These are phyloP conservation scores for Brassica incana DNA, from an alignment of 345 rosid species.

Conservation along the genomic window DNA sequence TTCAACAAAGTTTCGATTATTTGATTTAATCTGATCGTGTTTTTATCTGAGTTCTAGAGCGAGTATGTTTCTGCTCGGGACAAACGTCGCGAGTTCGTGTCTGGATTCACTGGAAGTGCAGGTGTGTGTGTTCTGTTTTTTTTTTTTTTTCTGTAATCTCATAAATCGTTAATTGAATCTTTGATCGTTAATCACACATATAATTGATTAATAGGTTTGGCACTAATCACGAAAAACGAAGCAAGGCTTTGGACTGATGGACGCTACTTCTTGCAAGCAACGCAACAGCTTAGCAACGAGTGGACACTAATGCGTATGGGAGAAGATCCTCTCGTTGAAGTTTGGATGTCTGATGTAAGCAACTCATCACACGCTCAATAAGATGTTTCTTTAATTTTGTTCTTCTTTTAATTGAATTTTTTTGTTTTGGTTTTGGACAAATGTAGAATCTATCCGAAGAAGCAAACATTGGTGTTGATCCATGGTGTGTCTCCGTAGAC, in stretches of 20 bases:
- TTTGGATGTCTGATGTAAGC: constrained; percentile 85
- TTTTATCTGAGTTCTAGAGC: constrained; percentile 46
- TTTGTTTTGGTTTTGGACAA: neutral
- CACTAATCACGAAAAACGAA: constrained; percentile 68
- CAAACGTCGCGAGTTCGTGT: constrained; percentile 83
- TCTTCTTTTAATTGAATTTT: neutral
- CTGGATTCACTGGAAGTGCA: constrained; percentile 93
- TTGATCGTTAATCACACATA: neutral
- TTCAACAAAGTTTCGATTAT: neutral
- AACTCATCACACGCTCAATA: neutral
- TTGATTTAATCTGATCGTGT: no score
- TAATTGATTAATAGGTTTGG: constrained; percentile 55
- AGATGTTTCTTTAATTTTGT: neutral
- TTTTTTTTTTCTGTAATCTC: neutral
- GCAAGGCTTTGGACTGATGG: constrained; percentile 96
- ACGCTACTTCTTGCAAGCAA: constrained; percentile 88
- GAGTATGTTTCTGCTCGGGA: constrained; percentile 89
- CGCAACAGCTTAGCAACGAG: constrained; percentile 67
- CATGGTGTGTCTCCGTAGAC: constrained; percentile 87
- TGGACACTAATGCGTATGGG: constrained; percentile 95
- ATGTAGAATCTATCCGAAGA: constrained; percentile 65
- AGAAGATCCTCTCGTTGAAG: constrained; percentile 80
- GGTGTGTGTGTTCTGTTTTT: constrained; percentile 42
- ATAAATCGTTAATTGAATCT: constrained; percentile 9
- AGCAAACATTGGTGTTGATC: constrained; percentile 77